Evolutionary conservation across 805 yeast genomes (phyloP).

Genomic region (Lipomyces spencermartinsiae): DNA sequence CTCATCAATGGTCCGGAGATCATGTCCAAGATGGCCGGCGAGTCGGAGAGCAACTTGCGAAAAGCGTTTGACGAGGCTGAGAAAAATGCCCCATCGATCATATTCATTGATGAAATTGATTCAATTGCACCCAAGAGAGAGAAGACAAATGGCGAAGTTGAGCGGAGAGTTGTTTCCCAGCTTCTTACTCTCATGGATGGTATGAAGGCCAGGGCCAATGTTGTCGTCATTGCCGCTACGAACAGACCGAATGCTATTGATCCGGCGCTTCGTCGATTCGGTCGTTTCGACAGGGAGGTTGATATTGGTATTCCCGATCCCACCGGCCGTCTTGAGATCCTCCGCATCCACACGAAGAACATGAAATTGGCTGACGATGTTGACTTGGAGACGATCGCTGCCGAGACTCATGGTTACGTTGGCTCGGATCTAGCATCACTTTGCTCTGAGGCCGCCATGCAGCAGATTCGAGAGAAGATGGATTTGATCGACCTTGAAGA

Average conservation of each 20-base stretch:
- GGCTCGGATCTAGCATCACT: slow-evolving; percentile 99
- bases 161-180: slow-evolving; percentile 98
- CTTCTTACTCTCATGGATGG: slow-evolving; percentile 98
- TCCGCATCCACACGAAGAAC: slow-evolving; percentile 97
- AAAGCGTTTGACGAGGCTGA: slow-evolving; percentile 99
- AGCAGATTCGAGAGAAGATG: slow-evolving; percentile 99
- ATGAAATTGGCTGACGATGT: slow-evolving; percentile 97
- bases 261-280: slow-evolving; percentile 84
- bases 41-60: slow-evolving; percentile 94
- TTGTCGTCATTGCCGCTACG: slow-evolving; percentile 98
- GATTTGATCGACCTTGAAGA: slow-evolving; percentile 94
- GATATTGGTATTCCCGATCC: slow-evolving; percentile 97
- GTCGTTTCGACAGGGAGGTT: slow-evolving; percentile 85
- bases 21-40: slow-evolving; percentile 99
- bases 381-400: slow-evolving; percentile 92
- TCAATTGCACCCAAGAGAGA: slow-evolving; percentile 99
- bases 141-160: slow-evolving; percentile 99
- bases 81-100: slow-evolving; percentile 96
- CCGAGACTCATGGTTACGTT: slow-evolving; percentile 99
- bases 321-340: slow-evolving; percentile 94
- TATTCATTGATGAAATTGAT: slow-evolving; percentile 97
- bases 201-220: slow-evolving; percentile 99
- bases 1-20: slow-evolving; percentile 98
- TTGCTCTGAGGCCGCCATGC: slow-evolving; percentile 99
- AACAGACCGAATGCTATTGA: slow-evolving; percentile 86